Base-by-base conservation (phyloP, 2,329 filamentous ascomycete species). In the Pyrenochaeta sp. region DNA sequence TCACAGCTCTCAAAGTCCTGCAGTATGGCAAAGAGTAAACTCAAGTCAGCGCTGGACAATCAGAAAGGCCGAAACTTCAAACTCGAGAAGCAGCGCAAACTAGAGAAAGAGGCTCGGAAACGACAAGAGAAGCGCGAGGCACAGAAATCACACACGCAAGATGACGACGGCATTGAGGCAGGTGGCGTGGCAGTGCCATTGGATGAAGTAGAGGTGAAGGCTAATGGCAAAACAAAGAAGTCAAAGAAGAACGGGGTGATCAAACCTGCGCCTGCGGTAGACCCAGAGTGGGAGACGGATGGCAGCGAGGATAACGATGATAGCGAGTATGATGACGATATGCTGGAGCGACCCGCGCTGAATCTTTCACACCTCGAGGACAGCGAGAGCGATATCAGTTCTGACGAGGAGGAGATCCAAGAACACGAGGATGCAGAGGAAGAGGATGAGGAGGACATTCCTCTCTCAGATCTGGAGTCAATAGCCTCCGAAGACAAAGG, bases 401-500 rank as follows among this genome's bases (percentile, higher is more conserved):
- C 57, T n/a, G 68, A 68, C 14, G 68, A 68, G 3, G 69, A 73
- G 12, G 68, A 27, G 23, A 27, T 27, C 23, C 23, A 27, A 27
- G 4, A 69, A 1, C 78, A 82, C 7, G 80, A 81, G 0, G 81
- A 84, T 0, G 79, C 82, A 0, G 81, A 83, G 0, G 87, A 89
- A 0, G 89, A 90, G 18, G 90, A 92, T 4, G 90, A 94, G 39
- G 91, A 95, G 63, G 92, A 96, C 61, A 92, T 97, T 39, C 89
- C 93, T 3, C 85, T 97, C 60, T 96, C 92, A 29, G 93, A 97
- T 67, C 87, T 95, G 45, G 90, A 91, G 67, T 90, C 91, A 46
- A 74, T 89, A 36, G 83, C 90, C 48, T 91, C 90, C 17, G 90
- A 91, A 60, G 92, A 96, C 68, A 89, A 87, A 67, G 91, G 91